Conservation (phyloP, 2,329 filamentous ascomycete species). For the Fusarium goolgardi region DNA sequence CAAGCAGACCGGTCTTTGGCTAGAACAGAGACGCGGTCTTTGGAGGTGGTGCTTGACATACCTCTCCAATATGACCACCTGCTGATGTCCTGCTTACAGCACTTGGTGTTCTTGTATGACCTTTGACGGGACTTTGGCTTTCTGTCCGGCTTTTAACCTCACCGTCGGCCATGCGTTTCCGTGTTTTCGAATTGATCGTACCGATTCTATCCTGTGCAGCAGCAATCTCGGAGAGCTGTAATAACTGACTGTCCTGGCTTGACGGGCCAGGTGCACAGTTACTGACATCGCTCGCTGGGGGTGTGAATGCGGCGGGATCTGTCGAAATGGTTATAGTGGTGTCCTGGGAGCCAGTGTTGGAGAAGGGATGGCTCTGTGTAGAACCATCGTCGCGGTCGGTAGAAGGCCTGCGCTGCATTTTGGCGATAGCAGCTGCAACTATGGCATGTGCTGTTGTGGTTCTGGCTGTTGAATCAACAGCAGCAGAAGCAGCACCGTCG, state of each 20-base stretch:
- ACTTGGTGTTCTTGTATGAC: constrained; percentile 79
- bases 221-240: constrained; percentile 69
- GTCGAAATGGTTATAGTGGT: constrained; percentile 43
- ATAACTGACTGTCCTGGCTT: constrained; percentile 67
- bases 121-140: constrained; percentile 61
- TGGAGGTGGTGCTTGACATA: constrained; percentile 56
- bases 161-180: constrained; percentile 83
- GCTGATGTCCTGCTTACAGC: constrained; percentile 70
- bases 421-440: constrained; percentile 20
- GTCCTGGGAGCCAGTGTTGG: constrained; percentile 43
- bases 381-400: constrained; percentile 44
- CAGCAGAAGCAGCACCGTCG: constrained; percentile 23
- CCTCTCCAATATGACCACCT: constrained; percentile 81
- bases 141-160: constrained; percentile 68
- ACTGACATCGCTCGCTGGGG: constrained; percentile 43
- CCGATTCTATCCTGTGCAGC: constrained; percentile 64
- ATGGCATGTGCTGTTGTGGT: constrained; percentile 30
- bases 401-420: constrained; percentile 36
- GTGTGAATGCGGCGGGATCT: constrained; percentile 43
- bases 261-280: constrained; percentile 41
- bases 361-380: constrained; percentile 43
- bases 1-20: neutral
- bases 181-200: constrained; percentile 55
- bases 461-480: constrained; percentile 26
- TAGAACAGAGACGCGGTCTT: constrained; percentile 3